A percentile compares a stretch with the other conserved stretches of the same genome.
Evolutionary conservation across 768 basidiomycete genomes (phyloP).

Genomic region (Amanita rubescens): DNA sequence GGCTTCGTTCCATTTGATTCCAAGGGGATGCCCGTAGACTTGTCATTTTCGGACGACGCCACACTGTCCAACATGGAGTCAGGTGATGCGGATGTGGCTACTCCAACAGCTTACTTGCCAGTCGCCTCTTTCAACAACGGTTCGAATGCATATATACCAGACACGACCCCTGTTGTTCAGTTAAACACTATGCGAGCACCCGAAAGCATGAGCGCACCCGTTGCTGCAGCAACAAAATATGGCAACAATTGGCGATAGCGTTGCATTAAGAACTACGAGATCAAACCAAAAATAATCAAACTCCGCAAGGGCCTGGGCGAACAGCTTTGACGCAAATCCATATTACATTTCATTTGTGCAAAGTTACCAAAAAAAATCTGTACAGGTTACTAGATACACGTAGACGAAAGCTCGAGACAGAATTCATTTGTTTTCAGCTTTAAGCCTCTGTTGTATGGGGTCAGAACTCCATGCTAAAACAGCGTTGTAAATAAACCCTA

Average conservation of each 20-base stretch:
- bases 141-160: constrained; percentile 63
- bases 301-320: not conserved
- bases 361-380: not conserved
- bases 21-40: not conserved
- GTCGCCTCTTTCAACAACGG: constrained; percentile 30
- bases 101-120: constrained; percentile 8
- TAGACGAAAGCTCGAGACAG: not conserved
- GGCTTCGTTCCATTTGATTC: not conserved
- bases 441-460: not conserved
- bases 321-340: not conserved
- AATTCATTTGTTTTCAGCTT: not conserved
- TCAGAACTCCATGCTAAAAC: not conserved
- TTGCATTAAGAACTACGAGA: not conserved
- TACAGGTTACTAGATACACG: not conserved
- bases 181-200: not conserved
- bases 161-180: constrained; percentile 39
- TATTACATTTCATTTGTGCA: not conserved
- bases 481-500: not conserved
- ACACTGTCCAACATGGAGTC: not conserved
- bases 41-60: not conserved
- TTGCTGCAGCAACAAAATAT: constrained; percentile 45
- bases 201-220: constrained; percentile 35
- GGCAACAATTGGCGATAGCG: constrained; percentile 35
- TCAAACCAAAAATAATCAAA: not conserved
- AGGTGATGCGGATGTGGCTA: not conserved